phyloP scores from a whole-genome alignment of 2,329 filamentous ascomycete species.

The Aspergillus versicolor region DNA sequence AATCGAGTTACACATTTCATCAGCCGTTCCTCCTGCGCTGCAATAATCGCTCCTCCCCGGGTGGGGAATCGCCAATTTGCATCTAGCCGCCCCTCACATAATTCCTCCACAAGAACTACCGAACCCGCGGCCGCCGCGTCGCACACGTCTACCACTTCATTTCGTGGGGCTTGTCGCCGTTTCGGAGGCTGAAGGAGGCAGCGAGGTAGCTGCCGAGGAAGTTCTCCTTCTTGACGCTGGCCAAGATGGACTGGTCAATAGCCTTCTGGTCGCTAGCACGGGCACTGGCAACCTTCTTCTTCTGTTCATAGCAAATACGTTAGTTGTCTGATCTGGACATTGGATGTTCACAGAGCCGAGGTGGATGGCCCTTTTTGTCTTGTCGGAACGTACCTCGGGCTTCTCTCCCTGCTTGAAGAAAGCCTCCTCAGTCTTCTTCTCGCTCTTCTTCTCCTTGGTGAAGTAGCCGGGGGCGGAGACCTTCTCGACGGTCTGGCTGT shows the following conservation, averaged over 20 bases:
- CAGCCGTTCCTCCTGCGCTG: constrained; percentile 34
- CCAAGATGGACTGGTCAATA: constrained; percentile 92
- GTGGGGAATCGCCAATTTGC: constrained; percentile 32
- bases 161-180: constrained; percentile 99
- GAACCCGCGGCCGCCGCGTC: constrained; percentile 40
- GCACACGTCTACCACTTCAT: constrained; percentile 88
- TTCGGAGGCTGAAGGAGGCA: constrained; percentile 96
- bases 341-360: not conserved
- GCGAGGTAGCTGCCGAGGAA: constrained; percentile 90
- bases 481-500: constrained; percentile 72
- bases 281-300: constrained; percentile 92
- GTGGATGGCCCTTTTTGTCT: not conserved
- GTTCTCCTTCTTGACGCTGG: constrained; percentile 98
- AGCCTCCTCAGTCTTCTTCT: constrained; percentile 97
- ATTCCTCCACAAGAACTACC: constrained; percentile 42
- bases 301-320: constrained; percentile 56
- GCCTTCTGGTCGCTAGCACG: constrained; percentile 97
- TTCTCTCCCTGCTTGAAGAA: constrained; percentile 99
- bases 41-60: constrained; percentile 18
- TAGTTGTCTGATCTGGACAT: not conserved
- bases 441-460: constrained; percentile 82
- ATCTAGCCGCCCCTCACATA: constrained; percentile 38
- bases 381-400: constrained; percentile 70
- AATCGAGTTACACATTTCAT: constrained; percentile 44
- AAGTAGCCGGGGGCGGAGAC: constrained; percentile 91